phyloP scores from a whole-genome alignment of 108 stramenopile genomes.

The Fistulifera solaris region DNA sequence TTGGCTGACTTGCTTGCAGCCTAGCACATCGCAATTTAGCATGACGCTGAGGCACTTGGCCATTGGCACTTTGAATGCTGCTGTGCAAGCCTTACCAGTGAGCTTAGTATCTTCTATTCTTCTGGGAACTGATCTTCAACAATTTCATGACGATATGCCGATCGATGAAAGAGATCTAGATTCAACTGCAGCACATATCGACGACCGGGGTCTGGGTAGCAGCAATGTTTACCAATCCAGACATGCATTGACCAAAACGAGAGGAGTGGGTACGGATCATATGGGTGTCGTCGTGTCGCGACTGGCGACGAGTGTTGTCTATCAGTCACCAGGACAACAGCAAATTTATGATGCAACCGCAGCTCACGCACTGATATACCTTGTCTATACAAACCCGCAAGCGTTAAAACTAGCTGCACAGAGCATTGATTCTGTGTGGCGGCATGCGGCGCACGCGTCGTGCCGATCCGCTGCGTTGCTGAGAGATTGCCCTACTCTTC shows the following conservation, averaged over 20 bases:
- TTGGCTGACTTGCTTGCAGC: conserved; percentile 25
- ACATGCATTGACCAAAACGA: conserved; percentile 3
- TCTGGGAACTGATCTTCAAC: conserved; percentile 31
- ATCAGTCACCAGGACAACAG: conserved; percentile 13
- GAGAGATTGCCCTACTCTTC: not conserved
- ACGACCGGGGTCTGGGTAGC: conserved; percentile 36
- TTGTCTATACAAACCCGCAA: not conserved
- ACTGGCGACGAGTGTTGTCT: not conserved
- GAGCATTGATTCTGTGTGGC: conserved; percentile 5
- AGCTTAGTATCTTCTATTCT: conserved; percentile 26
- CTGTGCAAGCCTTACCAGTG: conserved; percentile 21
- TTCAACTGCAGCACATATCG: conserved; percentile 6
- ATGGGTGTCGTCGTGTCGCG: conserved; percentile 1
- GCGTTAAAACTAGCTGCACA: conserved; percentile 11
- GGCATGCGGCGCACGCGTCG: conserved; percentile 4
- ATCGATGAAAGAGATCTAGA: conserved; percentile 21
- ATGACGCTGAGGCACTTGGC: conserved; percentile 20
- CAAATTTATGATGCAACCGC: conserved; percentile 35
- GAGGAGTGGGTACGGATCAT: not conserved
- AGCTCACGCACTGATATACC: conserved; percentile 37
- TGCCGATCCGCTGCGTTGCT: not conserved
- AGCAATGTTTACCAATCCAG: conserved; percentile 4
- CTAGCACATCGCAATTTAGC: conserved; percentile 3
- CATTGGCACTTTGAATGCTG: conserved; percentile 30
- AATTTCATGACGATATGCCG: conserved; percentile 19